phyloP scores from a whole-genome alignment of 306 rosid species.

The Erythrophleum fordii region DNA sequence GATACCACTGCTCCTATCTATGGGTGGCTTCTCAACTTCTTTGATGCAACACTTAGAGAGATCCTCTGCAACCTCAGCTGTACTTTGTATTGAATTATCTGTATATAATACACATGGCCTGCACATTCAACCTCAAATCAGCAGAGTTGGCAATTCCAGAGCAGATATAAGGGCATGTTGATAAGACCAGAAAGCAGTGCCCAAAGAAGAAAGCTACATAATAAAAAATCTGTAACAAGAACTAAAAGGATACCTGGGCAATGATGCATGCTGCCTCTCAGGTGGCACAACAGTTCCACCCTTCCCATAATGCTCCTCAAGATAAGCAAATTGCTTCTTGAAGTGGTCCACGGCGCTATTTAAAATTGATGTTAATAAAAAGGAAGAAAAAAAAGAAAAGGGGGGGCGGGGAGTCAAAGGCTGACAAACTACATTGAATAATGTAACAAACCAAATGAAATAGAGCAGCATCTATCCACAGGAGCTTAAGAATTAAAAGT shows the following conservation, averaged over 20 bases:
- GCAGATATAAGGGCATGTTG: constrained; percentile 6
- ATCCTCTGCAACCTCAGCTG: constrained; percentile 64
- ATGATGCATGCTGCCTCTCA: constrained; percentile 90
- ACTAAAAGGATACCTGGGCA: constrained; percentile 65
- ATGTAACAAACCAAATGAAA: neutral
- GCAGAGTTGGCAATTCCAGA: constrained; percentile 13
- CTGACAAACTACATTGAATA: neutral
- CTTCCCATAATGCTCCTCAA: constrained; percentile 85
- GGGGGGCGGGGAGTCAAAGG: neutral
- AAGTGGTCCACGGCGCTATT: constrained; percentile 86
- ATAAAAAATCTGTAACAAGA: neutral
- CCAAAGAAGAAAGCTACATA: constrained; percentile 8
- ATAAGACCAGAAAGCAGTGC: constrained; percentile 7
- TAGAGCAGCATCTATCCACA: neutral
- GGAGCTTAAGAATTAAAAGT: neutral
- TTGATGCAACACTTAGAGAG: constrained; percentile 72
- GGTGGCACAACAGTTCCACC: constrained; percentile 69
- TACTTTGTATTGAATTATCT: constrained; percentile 52
- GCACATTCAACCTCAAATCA: constrained; percentile 44
- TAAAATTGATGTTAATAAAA: neutral
- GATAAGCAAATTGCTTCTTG: constrained; percentile 86
- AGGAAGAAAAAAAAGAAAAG: neutral
- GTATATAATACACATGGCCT: constrained; percentile 77
- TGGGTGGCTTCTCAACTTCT: constrained; percentile 68
- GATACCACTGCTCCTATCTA: constrained; percentile 59